Percentiles rank a stretch among this genome's conserved stretches.
These are phyloP conservation scores for Ophiognomonia clavigignenti-juglandacearum DNA, from an alignment of 2,329 filamentous ascomycete genomes.

Conservation along the genomic window DNA sequence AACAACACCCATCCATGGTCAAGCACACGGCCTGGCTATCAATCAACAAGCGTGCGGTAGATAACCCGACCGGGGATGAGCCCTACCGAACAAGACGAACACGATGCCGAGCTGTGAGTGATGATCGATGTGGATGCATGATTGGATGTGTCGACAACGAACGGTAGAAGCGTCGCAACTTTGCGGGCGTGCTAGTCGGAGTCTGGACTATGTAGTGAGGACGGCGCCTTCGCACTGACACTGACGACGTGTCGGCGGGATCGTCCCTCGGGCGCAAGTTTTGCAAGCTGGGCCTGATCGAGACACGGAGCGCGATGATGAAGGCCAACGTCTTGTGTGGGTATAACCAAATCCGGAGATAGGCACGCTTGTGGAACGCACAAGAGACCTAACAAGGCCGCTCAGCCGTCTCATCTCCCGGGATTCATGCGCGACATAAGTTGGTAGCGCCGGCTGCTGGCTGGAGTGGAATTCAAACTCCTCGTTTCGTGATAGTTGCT, in stretches of 20 bases:
- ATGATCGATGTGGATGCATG: neutral
- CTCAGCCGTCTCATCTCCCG: constrained; percentile 13
- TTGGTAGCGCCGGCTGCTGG: no score
- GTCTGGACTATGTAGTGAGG: no score
- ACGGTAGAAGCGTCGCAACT: neutral
- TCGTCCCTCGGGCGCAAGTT: neutral
- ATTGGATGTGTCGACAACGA: neutral
- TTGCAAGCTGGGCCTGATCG: neutral
- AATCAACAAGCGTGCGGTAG: neutral
- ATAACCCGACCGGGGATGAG: no score
- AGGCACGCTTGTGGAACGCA: no score
- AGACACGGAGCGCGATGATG: neutral
- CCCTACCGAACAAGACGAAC: neutral
- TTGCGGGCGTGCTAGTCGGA: constrained; percentile 1
- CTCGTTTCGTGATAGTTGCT: neutral
- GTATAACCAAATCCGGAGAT: no score
- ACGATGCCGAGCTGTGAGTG: neutral
- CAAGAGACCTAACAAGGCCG: neutral
- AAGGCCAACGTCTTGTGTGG: no score
- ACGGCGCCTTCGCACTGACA: neutral
- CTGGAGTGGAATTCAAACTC: no score
- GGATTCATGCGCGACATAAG: constrained; percentile 8
- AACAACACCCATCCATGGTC: no score
- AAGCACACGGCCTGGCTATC: no score
- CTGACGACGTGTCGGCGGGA: no score